Base-by-base conservation (phyloP, 75 land plant genomes). In the Selaginella tamariscina region DNA sequence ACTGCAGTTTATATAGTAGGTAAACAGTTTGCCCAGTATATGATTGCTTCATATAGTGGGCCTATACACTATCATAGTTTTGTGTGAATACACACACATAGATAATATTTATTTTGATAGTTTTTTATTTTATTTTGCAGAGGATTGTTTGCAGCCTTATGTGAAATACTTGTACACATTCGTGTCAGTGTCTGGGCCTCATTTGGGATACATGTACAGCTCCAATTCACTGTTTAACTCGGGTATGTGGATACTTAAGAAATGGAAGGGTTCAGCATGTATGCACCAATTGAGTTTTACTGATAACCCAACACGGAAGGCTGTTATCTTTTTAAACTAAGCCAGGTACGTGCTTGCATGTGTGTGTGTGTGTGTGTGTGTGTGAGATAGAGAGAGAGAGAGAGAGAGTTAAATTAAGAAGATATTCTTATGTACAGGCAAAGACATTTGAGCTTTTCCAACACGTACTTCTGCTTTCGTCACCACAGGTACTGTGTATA, bases 401-500 rank as follows among this genome's bases (percentile, higher is more conserved):
- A n/a, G n/a, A n/a, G n/a, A n/a, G n/a, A n/a, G n/a, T n/a, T n/a
- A n/a, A n/a, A n/a, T n/a, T n/a, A n/a, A n/a, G n/a, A n/a, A n/a
- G n/a, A n/a, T n/a, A n/a, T 59, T 59, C n/a, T 5, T 9, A 59
- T 59, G 5, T 5, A 8, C 62, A 59, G 62, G 62, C 62, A 2
- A 59, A 59, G 62, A 59, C 62, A 9, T 59, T 59, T n/a, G 26
- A 59, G 23, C 26, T 23, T 5, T 59, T 59, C 26, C 62, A 59
- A 59, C 5, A 59, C 23, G 62, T 59, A 2, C 2, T 59, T 9
- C 21, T 59, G 26, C 62, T 59, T 9, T 59, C 62, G 8, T 59
- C 62, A 21, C 62, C 62, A 2, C 62, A 59, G 62, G 62, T 59
- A 59, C n/a, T n/a, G n/a, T n/a, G n/a, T n/a, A n/a, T n/a, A n/a